Evolutionary conservation across 371 early-diverging fungal genomes (phyloP), one percentile per base, ranked within the genome.

Genomic region (Apophysomyces trapeziformis): DNA sequence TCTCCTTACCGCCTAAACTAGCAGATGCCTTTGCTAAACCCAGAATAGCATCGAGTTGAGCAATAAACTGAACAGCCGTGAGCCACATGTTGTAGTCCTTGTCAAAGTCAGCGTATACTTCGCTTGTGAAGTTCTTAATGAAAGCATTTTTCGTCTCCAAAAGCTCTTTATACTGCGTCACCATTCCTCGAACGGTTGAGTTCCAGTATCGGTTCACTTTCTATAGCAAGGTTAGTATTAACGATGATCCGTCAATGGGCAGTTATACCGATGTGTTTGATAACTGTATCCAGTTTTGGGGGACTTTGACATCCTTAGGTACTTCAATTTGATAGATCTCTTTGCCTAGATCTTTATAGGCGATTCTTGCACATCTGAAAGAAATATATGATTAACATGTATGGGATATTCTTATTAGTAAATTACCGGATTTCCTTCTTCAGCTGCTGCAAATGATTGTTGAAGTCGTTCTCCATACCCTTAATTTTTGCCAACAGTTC

Each of bases 251-350:
- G 7, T 43, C 35, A 38, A 45, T 14, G 38, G 38, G 72, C 74
- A 2, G 32, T 26, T 2, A 41, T 75, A 90, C 90, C 74, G 86
- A 85, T 3, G 98, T 98, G 12, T 85, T 84, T 4, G 94, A 93
- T 64, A 94, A 74, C 57, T 90, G 81, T 32, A 85, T 78, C 92
- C 95, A 99, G 61, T 89, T 79, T 39, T 65, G 64, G 1, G 99
- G 98, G 9, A 95, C 93, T 26, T 88, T 83, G 45, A 93, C 79
- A 45, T 75, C 84, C 50, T 85, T 82, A 1, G 98, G 93, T 2
- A 95, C 86, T 72, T 99, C 99, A 13, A 99, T 73, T 79, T 96
- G 96, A 76, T 93, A 96, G 8, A 94, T 85, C 70, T 99, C 99
- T 74, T 99, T 99, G 32, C 97, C 97, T 58, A 97, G 73, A 80